These are phyloP conservation scores for Millerago galiae DNA, from an alignment of 805 yeast genomes.

Conservation along the genomic window DNA sequence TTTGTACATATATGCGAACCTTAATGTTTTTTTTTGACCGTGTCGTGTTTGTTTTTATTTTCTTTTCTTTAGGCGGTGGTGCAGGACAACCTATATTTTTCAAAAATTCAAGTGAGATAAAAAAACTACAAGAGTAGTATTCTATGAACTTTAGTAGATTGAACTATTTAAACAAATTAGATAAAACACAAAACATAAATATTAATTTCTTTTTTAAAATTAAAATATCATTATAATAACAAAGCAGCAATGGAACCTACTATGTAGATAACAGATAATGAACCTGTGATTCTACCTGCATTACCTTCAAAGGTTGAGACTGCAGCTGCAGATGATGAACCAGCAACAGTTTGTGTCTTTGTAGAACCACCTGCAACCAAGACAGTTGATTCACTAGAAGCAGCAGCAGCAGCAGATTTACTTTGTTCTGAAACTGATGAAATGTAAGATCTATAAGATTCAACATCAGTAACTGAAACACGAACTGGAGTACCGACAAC, in stretches of 20 bases:
- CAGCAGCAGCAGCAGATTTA: background rate
- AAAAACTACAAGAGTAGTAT: no score
- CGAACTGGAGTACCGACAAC: slow-evolving; percentile 5
- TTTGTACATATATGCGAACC: no score
- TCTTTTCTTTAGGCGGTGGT: no score
- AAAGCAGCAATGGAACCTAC: slow-evolving; percentile 82
- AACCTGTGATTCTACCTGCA: slow-evolving; percentile 83
- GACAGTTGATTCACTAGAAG: background rate
- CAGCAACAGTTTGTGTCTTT: background rate
- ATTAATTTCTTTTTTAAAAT: slow-evolving; percentile 35
- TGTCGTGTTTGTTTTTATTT: no score
- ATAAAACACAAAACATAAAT: background rate
- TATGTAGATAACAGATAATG: slow-evolving; percentile 84
- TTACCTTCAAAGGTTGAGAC: slow-evolving; percentile 19
- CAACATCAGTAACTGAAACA: slow-evolving; percentile 3
- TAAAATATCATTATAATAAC: slow-evolving; percentile 63
- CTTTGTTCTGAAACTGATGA: background rate
- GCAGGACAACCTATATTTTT: no score
- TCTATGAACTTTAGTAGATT: background rate
- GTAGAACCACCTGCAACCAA: slow-evolving; percentile 53
- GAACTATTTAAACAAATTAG: background rate
- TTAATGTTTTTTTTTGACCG: no score
- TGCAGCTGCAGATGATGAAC: background rate
- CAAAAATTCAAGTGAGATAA: no score
- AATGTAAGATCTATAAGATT: slow-evolving; percentile 4